phyloP scores from a whole-genome alignment of 331 rosid genomes.

The Ulmus americana region DNA sequence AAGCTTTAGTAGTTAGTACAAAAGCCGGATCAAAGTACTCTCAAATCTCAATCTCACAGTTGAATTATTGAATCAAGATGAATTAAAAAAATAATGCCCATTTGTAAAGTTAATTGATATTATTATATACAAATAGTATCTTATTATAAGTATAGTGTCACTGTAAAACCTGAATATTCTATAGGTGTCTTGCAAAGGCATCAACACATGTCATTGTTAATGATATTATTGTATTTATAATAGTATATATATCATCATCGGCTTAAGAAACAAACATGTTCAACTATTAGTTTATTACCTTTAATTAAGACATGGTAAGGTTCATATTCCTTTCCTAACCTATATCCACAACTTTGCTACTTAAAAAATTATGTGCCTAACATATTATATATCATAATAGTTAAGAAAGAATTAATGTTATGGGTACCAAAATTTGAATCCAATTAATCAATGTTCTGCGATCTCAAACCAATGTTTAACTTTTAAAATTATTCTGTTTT shows the following conservation, averaged over 20 bases:
- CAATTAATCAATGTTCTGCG: not conserved
- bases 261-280: conserved; percentile 18
- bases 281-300: conserved; percentile 3
- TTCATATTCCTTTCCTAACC: not conserved
- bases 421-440: not conserved
- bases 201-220: conserved; percentile 30
- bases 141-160: conserved; percentile 16
- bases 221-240: conserved; percentile 1
- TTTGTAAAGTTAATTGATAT: not conserved
- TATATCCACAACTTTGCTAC: conserved; percentile 28
- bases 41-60: not conserved
- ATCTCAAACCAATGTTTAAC: no score
- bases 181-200: conserved; percentile 32
- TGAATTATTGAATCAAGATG: not conserved
- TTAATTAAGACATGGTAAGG: conserved; percentile 26
- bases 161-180: conserved; percentile 33
- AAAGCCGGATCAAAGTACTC: not conserved
- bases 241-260: conserved; percentile 18
- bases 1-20: not conserved
- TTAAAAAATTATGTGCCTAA: not conserved
- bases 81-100: no score
- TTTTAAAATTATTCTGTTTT: no score
- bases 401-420: not conserved
- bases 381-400: no score
- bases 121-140: conserved; percentile 7